These are phyloP conservation scores for Psilocybe subaeruginosa DNA, from an alignment of 768 basidiomycete species.

Conservation along the genomic window DNA sequence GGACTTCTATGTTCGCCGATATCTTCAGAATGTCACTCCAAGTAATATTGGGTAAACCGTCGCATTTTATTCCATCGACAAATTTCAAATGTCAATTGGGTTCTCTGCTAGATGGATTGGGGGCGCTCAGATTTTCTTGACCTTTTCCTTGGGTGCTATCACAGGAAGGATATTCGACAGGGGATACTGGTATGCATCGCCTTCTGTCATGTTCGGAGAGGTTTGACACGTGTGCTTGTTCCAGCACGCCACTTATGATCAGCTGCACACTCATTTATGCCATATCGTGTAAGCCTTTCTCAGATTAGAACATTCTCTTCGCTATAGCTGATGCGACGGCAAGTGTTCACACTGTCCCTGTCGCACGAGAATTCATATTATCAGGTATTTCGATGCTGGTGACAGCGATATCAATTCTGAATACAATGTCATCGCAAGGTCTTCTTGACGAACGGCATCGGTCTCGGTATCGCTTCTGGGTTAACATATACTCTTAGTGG, in stretches of 20 bases:
- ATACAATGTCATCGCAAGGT: constrained; percentile 30
- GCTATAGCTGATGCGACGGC: neutral
- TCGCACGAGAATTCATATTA: constrained; percentile 37
- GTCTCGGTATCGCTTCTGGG: constrained; percentile 50
- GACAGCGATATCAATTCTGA: neutral
- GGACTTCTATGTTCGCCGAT: constrained; percentile 32
- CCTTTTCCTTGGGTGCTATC: constrained; percentile 47
- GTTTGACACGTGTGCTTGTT: neutral
- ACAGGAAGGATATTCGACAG: constrained; percentile 53
- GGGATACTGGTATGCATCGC: constrained; percentile 48
- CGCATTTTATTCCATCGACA: neutral
- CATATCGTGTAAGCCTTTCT: constrained; percentile 26
- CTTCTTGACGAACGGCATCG: constrained; percentile 55
- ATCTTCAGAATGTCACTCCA: constrained; percentile 26
- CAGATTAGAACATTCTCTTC: neutral
- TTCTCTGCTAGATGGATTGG: constrained; percentile 46
- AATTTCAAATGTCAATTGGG: neutral
- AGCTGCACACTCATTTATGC: constrained; percentile 24
- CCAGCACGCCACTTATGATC: constrained; percentile 26
- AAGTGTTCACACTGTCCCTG: constrained; percentile 39
- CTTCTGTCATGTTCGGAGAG: neutral
- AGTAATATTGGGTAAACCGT: constrained; percentile 29
- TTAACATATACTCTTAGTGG: constrained; percentile 45
- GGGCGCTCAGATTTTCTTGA: constrained; percentile 52
- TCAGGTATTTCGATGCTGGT: constrained; percentile 26